Conservation (phyloP, 192 early-diverging fungal genomes). For the Allomyces arbusculus region DNA sequence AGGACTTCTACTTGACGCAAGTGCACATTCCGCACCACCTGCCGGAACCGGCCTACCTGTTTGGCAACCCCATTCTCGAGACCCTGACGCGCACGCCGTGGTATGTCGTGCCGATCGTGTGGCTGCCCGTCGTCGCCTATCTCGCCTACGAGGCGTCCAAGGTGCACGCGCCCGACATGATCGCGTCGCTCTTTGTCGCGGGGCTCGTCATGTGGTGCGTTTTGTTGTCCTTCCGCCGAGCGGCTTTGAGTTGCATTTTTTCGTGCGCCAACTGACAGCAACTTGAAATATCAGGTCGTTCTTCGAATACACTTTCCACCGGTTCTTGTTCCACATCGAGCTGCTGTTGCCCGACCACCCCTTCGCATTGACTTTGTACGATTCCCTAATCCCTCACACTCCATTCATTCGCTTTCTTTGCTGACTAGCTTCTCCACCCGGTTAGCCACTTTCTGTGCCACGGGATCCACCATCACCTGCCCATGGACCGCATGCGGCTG, state of each 20-base stretch:
- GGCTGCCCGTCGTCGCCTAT: slow-evolving; percentile 53
- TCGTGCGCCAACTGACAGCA: too few species aligned
- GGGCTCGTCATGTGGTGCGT: too few species aligned
- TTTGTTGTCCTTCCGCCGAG: too few species aligned
- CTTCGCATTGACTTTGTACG: slow-evolving; percentile 31
- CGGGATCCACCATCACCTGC: slow-evolving; percentile 92
- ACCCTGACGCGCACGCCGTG: slow-evolving; percentile 75
- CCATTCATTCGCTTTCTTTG: too few species aligned
- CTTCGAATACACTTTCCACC: slow-evolving; percentile 75
- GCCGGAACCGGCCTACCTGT: slow-evolving; percentile 57
- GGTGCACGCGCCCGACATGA: too few species aligned
- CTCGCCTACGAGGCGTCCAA: slow-evolving; percentile 4
- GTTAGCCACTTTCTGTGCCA: slow-evolving; percentile 65
- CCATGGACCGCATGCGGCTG: slow-evolving; percentile 88
- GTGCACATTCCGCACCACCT: slow-evolving; percentile 76
- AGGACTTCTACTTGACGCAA: slow-evolving; percentile 70
- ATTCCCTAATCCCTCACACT: too few species aligned
- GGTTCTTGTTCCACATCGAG: slow-evolving; percentile 88
- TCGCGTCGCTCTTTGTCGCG: too few species aligned
- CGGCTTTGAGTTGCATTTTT: too few species aligned
- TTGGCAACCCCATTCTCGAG: slow-evolving; percentile 59
- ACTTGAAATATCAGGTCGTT: slow-evolving; percentile 10
- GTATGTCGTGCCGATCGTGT: slow-evolving; percentile 72
- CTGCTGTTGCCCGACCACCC: slow-evolving; percentile 65
- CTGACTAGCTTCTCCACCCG: too few species aligned